Conservation (phyloP, 345 rosid genomes). For the Salix caprea region DNA sequence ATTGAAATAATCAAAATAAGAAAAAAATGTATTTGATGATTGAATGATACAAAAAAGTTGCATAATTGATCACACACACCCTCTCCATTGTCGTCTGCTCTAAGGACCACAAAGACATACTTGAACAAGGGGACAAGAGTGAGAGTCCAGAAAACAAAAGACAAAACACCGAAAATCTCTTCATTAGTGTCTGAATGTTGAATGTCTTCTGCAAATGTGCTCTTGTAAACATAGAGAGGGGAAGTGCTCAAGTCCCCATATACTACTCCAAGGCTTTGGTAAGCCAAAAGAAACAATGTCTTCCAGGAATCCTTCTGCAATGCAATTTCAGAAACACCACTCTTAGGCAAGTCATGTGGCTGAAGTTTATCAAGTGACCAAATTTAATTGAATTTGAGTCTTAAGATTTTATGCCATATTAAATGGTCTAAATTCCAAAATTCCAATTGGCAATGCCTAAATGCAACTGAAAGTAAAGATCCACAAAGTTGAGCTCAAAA, state of each 20-base stretch:
- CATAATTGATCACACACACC: slow-evolving; percentile 37
- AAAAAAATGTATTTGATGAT: neutral
- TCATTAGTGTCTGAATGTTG: slow-evolving; percentile 85
- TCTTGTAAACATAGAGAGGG: slow-evolving; percentile 88
- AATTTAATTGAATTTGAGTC: neutral
- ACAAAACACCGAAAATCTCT: slow-evolving; percentile 91
- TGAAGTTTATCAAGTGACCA: neutral
- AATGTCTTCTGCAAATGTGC: slow-evolving; percentile 98
- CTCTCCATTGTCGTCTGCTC: slow-evolving; percentile 98
- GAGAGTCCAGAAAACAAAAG: slow-evolving; percentile 98
- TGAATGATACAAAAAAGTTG: neutral
- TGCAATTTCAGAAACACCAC: slow-evolving; percentile 3
- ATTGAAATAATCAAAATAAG: neutral
- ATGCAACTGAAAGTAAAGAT: neutral
- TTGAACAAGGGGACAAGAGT: slow-evolving; percentile 86
- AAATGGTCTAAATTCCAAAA: neutral
- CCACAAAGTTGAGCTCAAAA: slow-evolving; percentile 5
- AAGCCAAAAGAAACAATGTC: slow-evolving; percentile 73
- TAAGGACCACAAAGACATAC: slow-evolving; percentile 90
- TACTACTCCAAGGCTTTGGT: slow-evolving; percentile 97
- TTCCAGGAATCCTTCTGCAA: slow-evolving; percentile 84
- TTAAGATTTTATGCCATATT: neutral
- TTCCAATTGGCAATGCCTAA: neutral
- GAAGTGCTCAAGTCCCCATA: slow-evolving; percentile 96
- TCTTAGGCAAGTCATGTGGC: neutral